Conservation (phyloP, 106 monocot genomes). For the Apostasia ramifera region DNA sequence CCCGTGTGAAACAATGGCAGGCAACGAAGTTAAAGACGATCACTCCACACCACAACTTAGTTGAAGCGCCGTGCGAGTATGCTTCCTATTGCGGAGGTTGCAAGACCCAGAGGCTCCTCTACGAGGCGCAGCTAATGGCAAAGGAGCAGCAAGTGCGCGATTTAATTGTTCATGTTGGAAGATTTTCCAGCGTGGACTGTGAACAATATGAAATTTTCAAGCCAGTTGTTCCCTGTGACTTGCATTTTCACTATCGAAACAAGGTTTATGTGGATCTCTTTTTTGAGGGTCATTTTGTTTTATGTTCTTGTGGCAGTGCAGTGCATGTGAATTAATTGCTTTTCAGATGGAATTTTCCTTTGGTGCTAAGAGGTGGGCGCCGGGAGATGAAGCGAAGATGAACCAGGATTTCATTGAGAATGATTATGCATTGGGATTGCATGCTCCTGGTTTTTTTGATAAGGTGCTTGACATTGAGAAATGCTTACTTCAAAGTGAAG, state of each 20-base stretch:
- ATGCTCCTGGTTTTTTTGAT: conserved; percentile 92
- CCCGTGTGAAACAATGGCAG: conserved; percentile 16
- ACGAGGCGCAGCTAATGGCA: conserved; percentile 69
- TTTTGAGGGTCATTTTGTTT: background rate
- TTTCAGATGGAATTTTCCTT: conserved; percentile 97
- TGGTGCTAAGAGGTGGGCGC: conserved; percentile 65
- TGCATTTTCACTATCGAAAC: conserved; percentile 80
- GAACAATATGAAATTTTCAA: conserved; percentile 37
- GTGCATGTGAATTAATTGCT: background rate
- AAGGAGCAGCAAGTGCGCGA: conserved; percentile 86
- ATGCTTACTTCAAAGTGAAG: conserved; percentile 84
- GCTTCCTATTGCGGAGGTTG: conserved; percentile 80
- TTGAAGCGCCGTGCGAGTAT: conserved; percentile 80
- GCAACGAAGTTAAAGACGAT: conserved; percentile 78
- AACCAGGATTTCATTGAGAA: conserved; percentile 12
- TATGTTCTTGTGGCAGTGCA: conserved; percentile 3
- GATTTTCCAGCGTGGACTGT: conserved; percentile 40
- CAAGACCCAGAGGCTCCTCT: conserved; percentile 77
- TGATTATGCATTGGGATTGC: conserved; percentile 70
- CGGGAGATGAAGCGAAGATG: conserved; percentile 16
- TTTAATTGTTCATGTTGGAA: conserved; percentile 68
- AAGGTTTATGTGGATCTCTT: conserved; percentile 37
- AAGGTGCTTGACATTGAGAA: conserved; percentile 87
- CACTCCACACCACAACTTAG: conserved; percentile 48
- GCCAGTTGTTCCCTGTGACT: conserved; percentile 66